These are phyloP conservation scores for Zygosaccharomyces kombuchaensis DNA, from an alignment of 805 yeast species.

Conservation along the genomic window DNA sequence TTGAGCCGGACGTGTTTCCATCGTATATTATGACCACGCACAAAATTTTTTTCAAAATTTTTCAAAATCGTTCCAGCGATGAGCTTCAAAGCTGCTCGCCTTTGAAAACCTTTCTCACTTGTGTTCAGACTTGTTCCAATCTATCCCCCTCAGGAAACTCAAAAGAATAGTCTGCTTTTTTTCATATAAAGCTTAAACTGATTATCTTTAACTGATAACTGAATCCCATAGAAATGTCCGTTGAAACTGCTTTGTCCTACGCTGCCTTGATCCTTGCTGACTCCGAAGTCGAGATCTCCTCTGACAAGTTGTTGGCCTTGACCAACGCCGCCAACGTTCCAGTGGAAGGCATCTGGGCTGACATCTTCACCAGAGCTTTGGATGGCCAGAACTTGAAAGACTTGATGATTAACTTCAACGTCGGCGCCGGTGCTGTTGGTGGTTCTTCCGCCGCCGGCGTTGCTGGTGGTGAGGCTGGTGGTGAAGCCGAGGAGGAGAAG, in stretches of 20 bases:
- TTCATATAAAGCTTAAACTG: constrained; percentile 31
- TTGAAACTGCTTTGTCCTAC: constrained; percentile 89
- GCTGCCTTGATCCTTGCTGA: constrained; percentile 98
- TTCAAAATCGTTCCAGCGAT: constrained; percentile 9
- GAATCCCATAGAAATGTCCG: constrained; percentile 49
- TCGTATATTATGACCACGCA: constrained; percentile 13
- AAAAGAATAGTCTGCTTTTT: constrained; percentile 37
- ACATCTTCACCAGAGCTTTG: constrained; percentile 75
- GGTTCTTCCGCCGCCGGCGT: constrained; percentile 44
- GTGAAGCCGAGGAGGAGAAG: constrained; percentile 50
- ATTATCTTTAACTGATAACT: constrained; percentile 30
- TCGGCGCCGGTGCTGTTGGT: constrained; percentile 43
- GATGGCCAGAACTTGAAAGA: constrained; percentile 73
- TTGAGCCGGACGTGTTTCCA: neutral
- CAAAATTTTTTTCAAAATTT: constrained; percentile 6
- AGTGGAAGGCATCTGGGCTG: constrained; percentile 77
- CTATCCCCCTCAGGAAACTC: constrained; percentile 11
- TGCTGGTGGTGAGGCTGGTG: constrained; percentile 47
- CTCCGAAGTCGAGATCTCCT: constrained; percentile 88
- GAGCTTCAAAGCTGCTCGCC: neutral
- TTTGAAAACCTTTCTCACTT: neutral
- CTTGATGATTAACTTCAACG: constrained; percentile 55
- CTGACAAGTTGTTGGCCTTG: constrained; percentile 72
- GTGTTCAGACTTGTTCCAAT: neutral
- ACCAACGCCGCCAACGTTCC: constrained; percentile 72